A percentile compares a stretch with the other conserved stretches of the same genome.
phyloP scores from a whole-genome alignment of 495 filamentous ascomycete species.

The Talaromyces ruber region DNA sequence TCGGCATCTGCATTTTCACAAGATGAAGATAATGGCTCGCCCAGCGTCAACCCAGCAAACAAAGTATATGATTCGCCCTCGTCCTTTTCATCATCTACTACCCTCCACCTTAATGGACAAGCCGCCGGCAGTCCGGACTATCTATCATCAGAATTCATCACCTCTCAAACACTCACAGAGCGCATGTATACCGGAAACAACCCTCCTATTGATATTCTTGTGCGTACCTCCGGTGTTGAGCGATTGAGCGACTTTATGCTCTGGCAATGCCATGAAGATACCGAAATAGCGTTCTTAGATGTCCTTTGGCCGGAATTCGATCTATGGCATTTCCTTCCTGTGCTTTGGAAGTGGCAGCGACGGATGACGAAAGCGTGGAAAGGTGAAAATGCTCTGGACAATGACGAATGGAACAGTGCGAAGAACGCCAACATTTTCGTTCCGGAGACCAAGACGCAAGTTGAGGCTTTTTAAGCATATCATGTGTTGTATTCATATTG shows the following conservation, averaged over 20 bases:
- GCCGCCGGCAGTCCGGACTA: slow-evolving; percentile 25
- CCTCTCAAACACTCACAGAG: slow-evolving; percentile 61
- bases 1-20: slow-evolving; percentile 26
- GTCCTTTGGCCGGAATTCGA: slow-evolving; percentile 97
- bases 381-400: background rate
- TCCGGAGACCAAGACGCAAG: background rate
- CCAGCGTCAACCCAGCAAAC: slow-evolving; percentile 18
- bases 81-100: slow-evolving; percentile 45
- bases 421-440: background rate
- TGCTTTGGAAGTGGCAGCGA: slow-evolving; percentile 87
- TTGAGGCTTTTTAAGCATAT: slow-evolving; percentile 1
- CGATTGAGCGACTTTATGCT: slow-evolving; percentile 95
- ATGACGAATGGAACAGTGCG: slow-evolving; percentile 1
- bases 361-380: slow-evolving; percentile 39
- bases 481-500: background rate
- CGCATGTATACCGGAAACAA: slow-evolving; percentile 78
- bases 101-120: slow-evolving; percentile 31
- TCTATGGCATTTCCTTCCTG: slow-evolving; percentile 87
- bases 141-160: slow-evolving; percentile 77
- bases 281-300: slow-evolving; percentile 83
- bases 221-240: slow-evolving; percentile 87
- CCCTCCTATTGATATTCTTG: slow-evolving; percentile 81
- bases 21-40: slow-evolving; percentile 23
- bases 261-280: slow-evolving; percentile 92
- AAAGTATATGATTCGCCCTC: slow-evolving; percentile 48